Evolutionary conservation across 495 filamentous ascomycete species (phyloP), one percentile per base, ranked within the genome.

Genomic region (Trichoderma asperelloides): DNA sequence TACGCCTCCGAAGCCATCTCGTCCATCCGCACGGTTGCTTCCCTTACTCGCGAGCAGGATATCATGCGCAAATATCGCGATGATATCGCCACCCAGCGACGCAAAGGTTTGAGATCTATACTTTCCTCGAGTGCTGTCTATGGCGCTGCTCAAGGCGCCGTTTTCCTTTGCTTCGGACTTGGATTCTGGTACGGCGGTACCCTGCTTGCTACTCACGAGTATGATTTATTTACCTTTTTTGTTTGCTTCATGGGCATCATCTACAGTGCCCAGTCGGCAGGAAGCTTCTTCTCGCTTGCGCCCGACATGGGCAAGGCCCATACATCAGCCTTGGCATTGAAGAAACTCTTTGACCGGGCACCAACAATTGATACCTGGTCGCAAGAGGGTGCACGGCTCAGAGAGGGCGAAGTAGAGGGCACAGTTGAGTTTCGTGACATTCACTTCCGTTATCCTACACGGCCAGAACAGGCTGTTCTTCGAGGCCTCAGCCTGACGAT

Each of bases 1-100:
- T 95, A 89, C 71, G 94, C 94, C 27, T 96, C 93, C 68, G 94
- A 98, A 73, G 92, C 92, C 39, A 93, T 93, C 45, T 88, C 87
- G 6, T 91, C 93, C 18, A 97, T 97, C 72, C 90, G 93, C 33
- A 98, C 93, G 28, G 92, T 98, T 27, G 93, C 93, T n/a, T 89
- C 89, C n/a, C 65, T 67, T 51, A 92, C 90, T 2, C 82, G 89
- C 21, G 91, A 94, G 75, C 71, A 77, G 0, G 87, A 92, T 71
- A 89, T 96, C 11, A 84, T 84, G 78, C 60, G 77, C n/a, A 73
- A 82, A 27, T 93, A 94, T 72, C 87, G 88, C 68, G 68, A 74
- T 12, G 82, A 87, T 68, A 78, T 94, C 37, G 79, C 79, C 0
- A 73, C 70, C 0, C 91, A 95, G 74, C 82, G 76, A 12, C 74